Conservation (phyloP, 306 rosid species). For the Mucuna pruriens region DNA sequence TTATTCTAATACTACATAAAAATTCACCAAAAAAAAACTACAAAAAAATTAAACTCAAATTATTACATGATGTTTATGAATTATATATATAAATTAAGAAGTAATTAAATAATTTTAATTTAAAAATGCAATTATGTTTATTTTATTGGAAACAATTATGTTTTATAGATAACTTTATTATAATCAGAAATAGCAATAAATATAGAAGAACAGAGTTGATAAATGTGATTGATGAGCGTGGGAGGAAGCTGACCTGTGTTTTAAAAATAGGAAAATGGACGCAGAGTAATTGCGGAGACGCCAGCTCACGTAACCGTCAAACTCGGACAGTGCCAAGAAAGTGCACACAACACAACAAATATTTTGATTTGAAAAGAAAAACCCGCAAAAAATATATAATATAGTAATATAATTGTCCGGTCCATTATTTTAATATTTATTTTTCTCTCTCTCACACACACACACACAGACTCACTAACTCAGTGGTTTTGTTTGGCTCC, state of each 20-base stretch:
- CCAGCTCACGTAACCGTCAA: slow-evolving; percentile 34
- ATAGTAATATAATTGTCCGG: neutral
- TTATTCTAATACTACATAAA: no score
- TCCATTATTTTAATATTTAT: neutral
- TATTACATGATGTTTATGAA: no score
- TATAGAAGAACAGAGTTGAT: neutral
- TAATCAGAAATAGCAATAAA: neutral
- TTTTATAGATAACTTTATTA: neutral
- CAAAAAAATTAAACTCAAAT: no score
- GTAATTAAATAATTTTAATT: no score
- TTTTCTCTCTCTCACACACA: neutral
- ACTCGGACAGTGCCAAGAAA: slow-evolving; percentile 20
- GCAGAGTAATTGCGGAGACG: neutral
- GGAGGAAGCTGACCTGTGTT: neutral
- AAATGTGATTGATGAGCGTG: neutral
- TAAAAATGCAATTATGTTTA: no score
- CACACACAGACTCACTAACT: neutral
- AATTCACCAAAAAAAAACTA: no score
- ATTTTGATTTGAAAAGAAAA: slow-evolving; percentile 18
- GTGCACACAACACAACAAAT: slow-evolving; percentile 30
- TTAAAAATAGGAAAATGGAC: neutral
- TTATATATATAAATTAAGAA: no score
- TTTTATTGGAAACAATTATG: no score
- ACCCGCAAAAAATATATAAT: neutral
- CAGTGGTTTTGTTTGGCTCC: neutral